A percentile compares a stretch with the other conserved stretches of the same genome.
phyloP scores from a whole-genome alignment of 2,329 filamentous ascomycete genomes.

The Pseudopyricularia javanii region DNA sequence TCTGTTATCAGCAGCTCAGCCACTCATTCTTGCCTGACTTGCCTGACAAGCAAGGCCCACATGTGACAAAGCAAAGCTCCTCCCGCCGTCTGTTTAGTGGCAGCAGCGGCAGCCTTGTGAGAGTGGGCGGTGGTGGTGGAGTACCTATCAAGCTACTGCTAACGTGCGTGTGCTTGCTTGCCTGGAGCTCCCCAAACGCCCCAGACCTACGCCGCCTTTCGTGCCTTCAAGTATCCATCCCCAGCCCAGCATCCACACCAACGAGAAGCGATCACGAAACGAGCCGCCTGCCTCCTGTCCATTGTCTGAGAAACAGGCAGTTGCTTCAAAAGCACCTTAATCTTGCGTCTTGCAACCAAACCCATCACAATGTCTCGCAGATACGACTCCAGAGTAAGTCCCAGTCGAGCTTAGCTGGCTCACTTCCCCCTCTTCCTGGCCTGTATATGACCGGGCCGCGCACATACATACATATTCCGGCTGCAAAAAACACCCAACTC shows the following conservation, averaged over 20 bases:
- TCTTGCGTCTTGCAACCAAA: conserved; percentile 7
- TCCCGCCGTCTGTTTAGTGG: no score
- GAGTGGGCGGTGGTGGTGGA: not conserved
- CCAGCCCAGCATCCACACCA: conserved; percentile 7
- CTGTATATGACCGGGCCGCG: no score
- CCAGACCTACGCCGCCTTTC: not conserved
- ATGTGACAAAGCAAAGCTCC: not conserved
- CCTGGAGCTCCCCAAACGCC: conserved; percentile 26
- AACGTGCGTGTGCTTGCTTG: conserved; percentile 15
- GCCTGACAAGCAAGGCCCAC: not conserved
- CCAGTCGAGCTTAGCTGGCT: conserved; percentile 23
- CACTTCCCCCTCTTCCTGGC: not conserved
- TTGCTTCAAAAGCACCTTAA: no score
- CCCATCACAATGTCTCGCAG: conserved; percentile 71
- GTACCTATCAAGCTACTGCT: not conserved
- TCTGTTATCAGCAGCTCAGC: not conserved
- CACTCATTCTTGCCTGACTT: no score
- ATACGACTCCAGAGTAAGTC: conserved; percentile 96
- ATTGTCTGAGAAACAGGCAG: not conserved
- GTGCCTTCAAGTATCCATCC: conserved; percentile 3
- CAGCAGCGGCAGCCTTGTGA: no score
- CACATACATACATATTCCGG: no score
- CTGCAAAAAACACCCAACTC: no score
- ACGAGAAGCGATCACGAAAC: not conserved
- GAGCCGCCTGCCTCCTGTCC: not conserved